Base-by-base conservation (phyloP, 768 basidiomycete species). In the Mycena metata region DNA sequence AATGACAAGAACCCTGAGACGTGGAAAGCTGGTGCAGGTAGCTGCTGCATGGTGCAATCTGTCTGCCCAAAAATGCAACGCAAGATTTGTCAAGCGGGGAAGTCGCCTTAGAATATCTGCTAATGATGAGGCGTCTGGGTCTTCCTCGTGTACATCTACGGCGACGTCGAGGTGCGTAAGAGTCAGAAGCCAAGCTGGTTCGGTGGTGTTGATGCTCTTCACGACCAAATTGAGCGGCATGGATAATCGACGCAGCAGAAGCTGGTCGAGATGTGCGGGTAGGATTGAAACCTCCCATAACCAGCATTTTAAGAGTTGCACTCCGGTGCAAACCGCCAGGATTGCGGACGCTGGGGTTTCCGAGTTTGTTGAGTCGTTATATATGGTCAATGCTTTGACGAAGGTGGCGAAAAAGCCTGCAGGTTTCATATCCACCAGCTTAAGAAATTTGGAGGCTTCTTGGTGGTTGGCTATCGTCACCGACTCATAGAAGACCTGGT, bases 131-230 rank as follows among this genome's bases (percentile, higher is more conserved):
- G 36, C 36, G n/a, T n/a, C n/a, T n/a, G n/a, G n/a, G n/a, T n/a
- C n/a, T n/a, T n/a, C n/a, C n/a, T n/a, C n/a, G n/a, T n/a, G n/a
- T n/a, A n/a, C n/a, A 36, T 7, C 36, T 12, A 36, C 36, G 36
- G 36, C 36, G 36, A 23, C 8, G 41, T 66, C 65, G 9, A 66
- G 17, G 36, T 66, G 65, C 8, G 65, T 66, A 35, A 66, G 21
- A 6, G 19, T 39, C n/a, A 49, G 30, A 2, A 60, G 15, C 57
- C 42, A 60, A 46, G 33, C 12, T 13, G 41, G 17, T 2, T 35
- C 15, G 21, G 16, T 24, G 7, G 46, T 21, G 33, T 41, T 17
- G 19, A 64, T 56, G 23, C 46, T 33, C 13, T 13, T 24, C 23
- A 54, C 42, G 11, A 52, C 39, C 9, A 11, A 5, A 12, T 13